Percentiles rank a stretch among this genome's conserved stretches.
Evolutionary conservation across 176 grass and related monocot species (phyloP).

Genomic region (Eleusine coracana): DNA sequence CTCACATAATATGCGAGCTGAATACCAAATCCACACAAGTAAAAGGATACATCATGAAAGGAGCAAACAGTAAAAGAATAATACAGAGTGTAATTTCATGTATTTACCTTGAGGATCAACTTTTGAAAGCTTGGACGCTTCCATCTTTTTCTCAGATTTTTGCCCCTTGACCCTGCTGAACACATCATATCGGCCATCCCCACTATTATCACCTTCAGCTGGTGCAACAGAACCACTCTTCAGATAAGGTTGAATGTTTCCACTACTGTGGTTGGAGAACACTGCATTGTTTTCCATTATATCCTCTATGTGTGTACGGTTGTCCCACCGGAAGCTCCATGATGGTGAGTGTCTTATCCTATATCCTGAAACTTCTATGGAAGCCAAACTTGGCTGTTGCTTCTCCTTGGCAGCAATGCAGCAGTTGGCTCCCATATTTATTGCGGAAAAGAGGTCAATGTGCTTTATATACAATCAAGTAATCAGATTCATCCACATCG

Average conservation of each 20-base stretch:
- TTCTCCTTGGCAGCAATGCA: constrained; percentile 75
- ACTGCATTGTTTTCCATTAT: constrained; percentile 58
- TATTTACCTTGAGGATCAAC: constrained; percentile 39
- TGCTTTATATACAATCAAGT: constrained; percentile 26
- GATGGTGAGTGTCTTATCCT: constrained; percentile 82
- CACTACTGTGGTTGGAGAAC: constrained; percentile 57
- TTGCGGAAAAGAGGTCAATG: constrained; percentile 23
- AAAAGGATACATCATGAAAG: neutral
- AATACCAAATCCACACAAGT: neutral
- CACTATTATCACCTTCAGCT: constrained; percentile 37
- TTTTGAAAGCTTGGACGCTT: constrained; percentile 43
- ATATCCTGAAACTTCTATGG: constrained; percentile 60
- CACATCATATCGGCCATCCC: constrained; percentile 24
- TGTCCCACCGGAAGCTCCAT: constrained; percentile 91
- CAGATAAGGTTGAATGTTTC: constrained; percentile 50
- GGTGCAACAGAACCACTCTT: constrained; percentile 53
- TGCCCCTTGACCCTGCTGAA: constrained; percentile 29
- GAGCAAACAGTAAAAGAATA: constrained; percentile 13
- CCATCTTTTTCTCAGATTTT: constrained; percentile 50
- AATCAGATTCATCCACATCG: constrained; percentile 29
- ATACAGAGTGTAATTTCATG: neutral
- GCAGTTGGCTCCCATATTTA: constrained; percentile 84
- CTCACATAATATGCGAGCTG: constrained; percentile 2
- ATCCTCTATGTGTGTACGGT: constrained; percentile 89
- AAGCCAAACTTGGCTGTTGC: constrained; percentile 48